phyloP scores from a whole-genome alignment of 2,329 filamentous ascomycete genomes.

The Talaromyces sp. region DNA sequence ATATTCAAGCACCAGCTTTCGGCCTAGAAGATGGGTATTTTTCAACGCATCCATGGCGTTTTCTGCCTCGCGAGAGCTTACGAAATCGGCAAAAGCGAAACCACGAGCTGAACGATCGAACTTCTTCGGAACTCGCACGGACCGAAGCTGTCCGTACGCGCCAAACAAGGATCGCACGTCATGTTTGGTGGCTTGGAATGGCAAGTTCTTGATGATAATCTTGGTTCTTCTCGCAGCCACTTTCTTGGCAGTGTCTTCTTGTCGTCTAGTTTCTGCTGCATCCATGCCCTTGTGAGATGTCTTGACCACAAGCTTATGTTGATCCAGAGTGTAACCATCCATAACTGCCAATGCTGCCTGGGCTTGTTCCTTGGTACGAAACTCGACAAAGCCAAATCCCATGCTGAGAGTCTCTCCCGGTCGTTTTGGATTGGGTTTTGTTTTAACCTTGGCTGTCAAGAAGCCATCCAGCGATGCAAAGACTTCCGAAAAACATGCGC shows the following conservation, averaged over 20 bases:
- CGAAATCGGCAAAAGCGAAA: constrained; percentile 96
- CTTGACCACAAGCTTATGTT: constrained; percentile 79
- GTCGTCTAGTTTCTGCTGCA: constrained; percentile 79
- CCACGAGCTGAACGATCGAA: constrained; percentile 84
- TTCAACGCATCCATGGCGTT: constrained; percentile 88
- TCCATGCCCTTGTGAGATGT: constrained; percentile 83
- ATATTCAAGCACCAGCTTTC: constrained; percentile 86
- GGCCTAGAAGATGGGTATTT: constrained; percentile 89
- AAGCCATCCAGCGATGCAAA: constrained; percentile 86
- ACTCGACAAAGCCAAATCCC: constrained; percentile 96
- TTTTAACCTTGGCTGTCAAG: constrained; percentile 84
- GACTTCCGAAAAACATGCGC: constrained; percentile 67
- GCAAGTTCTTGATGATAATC: constrained; percentile 96
- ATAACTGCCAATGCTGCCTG: constrained; percentile 77
- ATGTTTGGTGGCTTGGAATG: constrained; percentile 92
- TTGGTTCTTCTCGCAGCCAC: constrained; percentile 74
- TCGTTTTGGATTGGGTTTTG: constrained; percentile 87
- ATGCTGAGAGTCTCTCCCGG: constrained; percentile 86
- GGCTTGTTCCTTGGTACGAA: constrained; percentile 72
- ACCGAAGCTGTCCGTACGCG: constrained; percentile 86
- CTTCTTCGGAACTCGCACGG: constrained; percentile 91
- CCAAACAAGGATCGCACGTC: constrained; percentile 83
- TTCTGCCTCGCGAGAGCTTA: constrained; percentile 81
- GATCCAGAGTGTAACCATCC: constrained; percentile 84
- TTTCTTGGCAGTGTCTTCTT: constrained; percentile 80